Conservation (phyloP, 495 filamentous ascomycete species). For the Trichoderma asperelloides region DNA sequence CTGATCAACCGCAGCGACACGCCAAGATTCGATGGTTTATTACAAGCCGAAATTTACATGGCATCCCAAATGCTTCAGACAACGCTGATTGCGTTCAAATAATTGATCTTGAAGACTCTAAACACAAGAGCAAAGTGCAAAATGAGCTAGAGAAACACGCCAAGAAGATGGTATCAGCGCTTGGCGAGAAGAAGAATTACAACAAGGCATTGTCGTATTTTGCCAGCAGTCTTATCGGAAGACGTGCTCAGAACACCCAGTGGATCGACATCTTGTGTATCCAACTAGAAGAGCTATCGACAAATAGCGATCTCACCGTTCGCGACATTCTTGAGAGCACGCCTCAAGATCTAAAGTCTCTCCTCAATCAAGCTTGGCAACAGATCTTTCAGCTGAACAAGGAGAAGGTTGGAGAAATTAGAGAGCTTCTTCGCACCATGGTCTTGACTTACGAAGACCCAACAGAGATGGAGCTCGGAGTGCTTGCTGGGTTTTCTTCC, state of each 20-base stretch:
- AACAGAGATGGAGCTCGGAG: conserved; percentile 21
- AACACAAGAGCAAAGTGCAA: conserved; percentile 11
- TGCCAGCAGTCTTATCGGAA: conserved; percentile 26
- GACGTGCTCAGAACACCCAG: conserved; percentile 25
- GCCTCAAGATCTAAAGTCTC: conserved; percentile 24
- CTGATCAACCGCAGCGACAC: conserved; percentile 11
- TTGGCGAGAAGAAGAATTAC: conserved; percentile 25
- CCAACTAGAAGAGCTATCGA: conserved; percentile 23
- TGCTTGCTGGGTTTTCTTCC: conserved; percentile 22
- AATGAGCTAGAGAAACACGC: conserved; percentile 10
- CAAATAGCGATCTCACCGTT: conserved; percentile 22
- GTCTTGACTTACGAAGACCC: conserved; percentile 29
- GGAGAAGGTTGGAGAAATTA: conserved; percentile 21
- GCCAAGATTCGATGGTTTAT: conserved; percentile 24
- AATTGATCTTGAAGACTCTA: neutral
- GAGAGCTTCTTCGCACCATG: conserved; percentile 27
- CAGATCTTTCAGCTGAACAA: conserved; percentile 22
- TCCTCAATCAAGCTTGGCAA: conserved; percentile 24
- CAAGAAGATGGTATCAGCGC: conserved; percentile 2
- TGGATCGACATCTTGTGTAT: conserved; percentile 30
- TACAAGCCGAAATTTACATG: conserved; percentile 15
- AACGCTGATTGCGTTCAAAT: conserved; percentile 17
- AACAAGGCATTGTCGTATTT: conserved; percentile 28
- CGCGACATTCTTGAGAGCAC: conserved; percentile 22
- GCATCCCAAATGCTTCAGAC: conserved; percentile 17